Base-by-base conservation (phyloP, 2,329 filamentous ascomycete genomes). In the Didymellaceae sp. region DNA sequence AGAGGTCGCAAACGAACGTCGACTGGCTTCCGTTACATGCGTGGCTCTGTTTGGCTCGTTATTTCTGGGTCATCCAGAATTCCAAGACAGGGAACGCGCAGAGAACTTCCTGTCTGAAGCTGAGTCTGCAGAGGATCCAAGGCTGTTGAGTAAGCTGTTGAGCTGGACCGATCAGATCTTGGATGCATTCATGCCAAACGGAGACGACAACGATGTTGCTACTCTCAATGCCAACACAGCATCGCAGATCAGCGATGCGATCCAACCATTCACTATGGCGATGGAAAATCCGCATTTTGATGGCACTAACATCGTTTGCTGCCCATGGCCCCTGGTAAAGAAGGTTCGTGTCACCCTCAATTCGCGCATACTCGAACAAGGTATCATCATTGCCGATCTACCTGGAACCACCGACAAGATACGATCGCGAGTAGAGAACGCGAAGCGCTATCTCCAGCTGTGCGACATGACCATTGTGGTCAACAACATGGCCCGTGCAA, bases 311-410 rank as follows among this genome's bases (percentile, higher is more conserved):
- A 49, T 65, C 0, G 10, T 34, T 3, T 66, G 46, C 42, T 58
- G 45, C 1, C 60, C 61, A 9, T 68, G 62, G 59, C 63, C 63
- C 1, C 42, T 69, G 0, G 62, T 69, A 6, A 47, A 51, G 28
- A 21, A 52, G 1, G 46, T 66, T 4, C 44, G 50, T 40, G 49
- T 53, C 4, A 33, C 7, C n/a, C 28, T 63, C 1, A 32, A 52
- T n/a, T 53, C 44, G 1, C 34, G 21, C 1, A 40, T 63, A 2
- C 45, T 62, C 0, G 18, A 41, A 7, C 47, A 58, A 17, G 48
- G 40, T 13, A 40, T 57, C 16, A 48, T 53, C n/a, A 32, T 65
- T 6, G 61, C 55, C 0, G 63, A 67, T 28, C 22, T 63, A 2
- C 59, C 63, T 0, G 61, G 62, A 4, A 37, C 25, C 4, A 39